Conservation (phyloP, 164 flowering plant genomes). For the Chimonanthus salicifolius region DNA sequence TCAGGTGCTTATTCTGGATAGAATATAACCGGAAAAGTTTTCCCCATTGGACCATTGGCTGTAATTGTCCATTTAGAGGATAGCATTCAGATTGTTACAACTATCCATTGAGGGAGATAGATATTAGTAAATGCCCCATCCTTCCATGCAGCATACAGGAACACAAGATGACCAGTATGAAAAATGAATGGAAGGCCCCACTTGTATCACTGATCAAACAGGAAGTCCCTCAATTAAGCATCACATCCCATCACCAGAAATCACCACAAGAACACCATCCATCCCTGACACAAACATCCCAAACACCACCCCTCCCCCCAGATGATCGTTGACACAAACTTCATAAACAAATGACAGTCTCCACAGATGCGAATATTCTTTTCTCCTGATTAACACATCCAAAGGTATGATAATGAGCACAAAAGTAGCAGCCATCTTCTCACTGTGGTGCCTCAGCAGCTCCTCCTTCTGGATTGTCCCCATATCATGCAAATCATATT, state of each 20-base stretch:
- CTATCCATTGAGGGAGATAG: neutral
- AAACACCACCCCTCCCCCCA: conserved; percentile 54
- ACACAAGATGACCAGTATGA: neutral
- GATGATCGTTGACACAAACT: conserved; percentile 46
- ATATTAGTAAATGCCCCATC: neutral
- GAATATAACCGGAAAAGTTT: neutral
- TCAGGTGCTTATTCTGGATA: neutral
- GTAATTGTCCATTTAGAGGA: neutral
- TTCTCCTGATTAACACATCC: conserved; percentile 56
- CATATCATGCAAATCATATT: conserved; percentile 63
- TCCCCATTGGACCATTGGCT: neutral
- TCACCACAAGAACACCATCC: conserved; percentile 73
- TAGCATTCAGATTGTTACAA: too few relatives aligned
- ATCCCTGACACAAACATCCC: too few relatives aligned
- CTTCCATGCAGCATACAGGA: neutral
- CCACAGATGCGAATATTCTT: conserved; percentile 80
- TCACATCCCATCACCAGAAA: conserved; percentile 51
- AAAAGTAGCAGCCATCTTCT: conserved; percentile 74
- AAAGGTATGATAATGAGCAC: conserved; percentile 54
- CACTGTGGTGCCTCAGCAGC: conserved; percentile 69
- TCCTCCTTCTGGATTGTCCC: conserved; percentile 46
- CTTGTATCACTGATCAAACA: neutral
- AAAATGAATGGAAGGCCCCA: neutral
- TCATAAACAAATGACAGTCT: conserved; percentile 75
- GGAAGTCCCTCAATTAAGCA: neutral